Base-by-base conservation (phyloP, 2,329 filamentous ascomycete genomes). In the Xylaria sp. region DNA sequence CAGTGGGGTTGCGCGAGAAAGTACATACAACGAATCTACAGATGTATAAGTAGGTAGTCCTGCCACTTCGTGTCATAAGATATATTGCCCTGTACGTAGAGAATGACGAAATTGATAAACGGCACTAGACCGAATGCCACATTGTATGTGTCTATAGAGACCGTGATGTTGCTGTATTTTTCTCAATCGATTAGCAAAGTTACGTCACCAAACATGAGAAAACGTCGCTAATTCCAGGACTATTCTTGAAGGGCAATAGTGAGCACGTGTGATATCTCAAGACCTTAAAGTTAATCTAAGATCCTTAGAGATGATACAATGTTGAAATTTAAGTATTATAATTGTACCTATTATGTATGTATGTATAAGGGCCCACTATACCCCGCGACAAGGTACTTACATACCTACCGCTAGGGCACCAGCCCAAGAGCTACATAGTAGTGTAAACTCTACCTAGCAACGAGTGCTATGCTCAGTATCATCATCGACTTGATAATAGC, bases 211-310 rank as follows among this genome's bases (percentile, higher is more conserved):
- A 12, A 25, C 10, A 30, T 20, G 12, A 32, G 18, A 52, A 52
- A 48, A 13, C 4, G 45, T 48, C 13, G 18, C 41, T 43, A 43
- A n/a, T n/a, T 32, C 28, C 15, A 32, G 28, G 6, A 36, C 7
- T 15, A 9, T 20, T 36, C 10, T 53, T 12, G 0, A n/a, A 18
- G 6, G 34, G 32, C 25, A 12, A 20, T 30, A 39, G 20, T 55
- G 36, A 60, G 63, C 63, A 65, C 62, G 62, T 65, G 62, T 56
- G 23, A 55, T 59, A 34, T 30, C 25, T 34, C 12, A 53, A 10
- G 32, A n/a, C 13, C 4, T 12, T 25, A n/a, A n/a, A n/a, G n/a
- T n/a, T n/a, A n/a, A n/a, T n/a, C n/a, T n/a, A n/a, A n/a, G n/a
- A n/a, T n/a, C n/a, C n/a, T n/a, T n/a, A n/a, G n/a, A n/a, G n/a